These are phyloP conservation scores for Penicillium griseofulvum DNA, from an alignment of 2,329 filamentous ascomycete genomes.

Conservation along the genomic window DNA sequence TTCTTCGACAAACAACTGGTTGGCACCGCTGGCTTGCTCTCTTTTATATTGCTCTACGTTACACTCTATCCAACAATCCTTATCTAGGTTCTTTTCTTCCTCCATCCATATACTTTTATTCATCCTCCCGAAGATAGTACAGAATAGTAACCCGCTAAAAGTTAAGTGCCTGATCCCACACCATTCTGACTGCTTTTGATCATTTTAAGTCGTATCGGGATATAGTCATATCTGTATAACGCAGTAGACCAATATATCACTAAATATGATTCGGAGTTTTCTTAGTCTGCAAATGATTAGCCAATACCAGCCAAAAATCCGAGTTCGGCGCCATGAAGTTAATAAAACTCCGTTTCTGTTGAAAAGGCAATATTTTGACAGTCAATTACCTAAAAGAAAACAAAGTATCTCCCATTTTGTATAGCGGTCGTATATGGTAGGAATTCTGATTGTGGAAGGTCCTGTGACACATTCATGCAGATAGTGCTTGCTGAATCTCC, in stretches of 20 bases:
- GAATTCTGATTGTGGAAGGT: too few relatives aligned
- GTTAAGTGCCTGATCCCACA: not conserved
- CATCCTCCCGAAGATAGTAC: too few relatives aligned
- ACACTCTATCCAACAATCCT: not conserved
- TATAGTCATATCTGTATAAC: not conserved
- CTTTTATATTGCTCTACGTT: not conserved
- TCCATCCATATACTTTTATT: not conserved
- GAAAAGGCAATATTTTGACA: not conserved
- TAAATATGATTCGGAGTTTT: not conserved
- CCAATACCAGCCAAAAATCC: not conserved
- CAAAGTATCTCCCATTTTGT: not conserved
- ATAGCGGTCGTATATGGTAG: not conserved
- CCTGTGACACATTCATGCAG: not conserved
- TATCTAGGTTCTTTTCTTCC: not conserved
- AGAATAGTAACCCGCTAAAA: not conserved
- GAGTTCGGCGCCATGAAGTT: not conserved
- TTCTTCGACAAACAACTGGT: not conserved
- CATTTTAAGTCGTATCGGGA: not conserved
- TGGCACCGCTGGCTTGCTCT: not conserved
- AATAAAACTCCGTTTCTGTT: not conserved
- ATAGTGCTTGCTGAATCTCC: not conserved
- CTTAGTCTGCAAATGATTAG: not conserved
- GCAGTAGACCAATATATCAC: not conserved
- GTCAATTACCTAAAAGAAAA: not conserved
- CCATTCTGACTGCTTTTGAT: not conserved